Evolutionary conservation across 352 stramenopile genomes (phyloP).

Genomic region (Phytophthora cactorum): DNA sequence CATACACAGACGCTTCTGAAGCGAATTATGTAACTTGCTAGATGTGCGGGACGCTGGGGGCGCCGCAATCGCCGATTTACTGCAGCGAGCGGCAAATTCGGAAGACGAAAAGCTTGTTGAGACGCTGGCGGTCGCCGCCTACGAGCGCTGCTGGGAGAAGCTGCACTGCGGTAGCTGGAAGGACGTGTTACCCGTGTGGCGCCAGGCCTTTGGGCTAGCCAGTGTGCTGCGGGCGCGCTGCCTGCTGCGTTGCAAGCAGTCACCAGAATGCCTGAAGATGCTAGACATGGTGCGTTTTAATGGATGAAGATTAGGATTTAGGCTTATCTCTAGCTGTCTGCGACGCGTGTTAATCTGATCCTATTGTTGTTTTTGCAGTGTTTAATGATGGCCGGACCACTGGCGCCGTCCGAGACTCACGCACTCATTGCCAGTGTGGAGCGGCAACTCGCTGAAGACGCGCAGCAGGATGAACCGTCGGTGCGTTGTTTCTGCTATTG

Average conservation of each 20-base stretch:
- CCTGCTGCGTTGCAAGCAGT: slow-evolving; percentile 30
- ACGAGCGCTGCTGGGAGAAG: slow-evolving; percentile 74
- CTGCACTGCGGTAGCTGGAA: slow-evolving; percentile 83
- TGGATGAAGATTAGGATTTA: slow-evolving; percentile 8
- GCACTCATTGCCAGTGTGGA: slow-evolving; percentile 52
- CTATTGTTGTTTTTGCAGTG: slow-evolving; percentile 33
- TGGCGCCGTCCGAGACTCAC: slow-evolving; percentile 51
- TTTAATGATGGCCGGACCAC: slow-evolving; percentile 79
- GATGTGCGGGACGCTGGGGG: slow-evolving; percentile 52
- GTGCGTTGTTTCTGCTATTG: slow-evolving; percentile 12
- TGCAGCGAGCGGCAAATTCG: slow-evolving; percentile 35
- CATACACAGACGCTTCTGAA: background rate
- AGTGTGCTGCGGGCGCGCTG: slow-evolving; percentile 57
- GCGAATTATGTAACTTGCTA: slow-evolving; percentile 13
- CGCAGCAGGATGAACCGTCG: background rate
- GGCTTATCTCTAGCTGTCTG: background rate
- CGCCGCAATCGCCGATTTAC: slow-evolving; percentile 48
- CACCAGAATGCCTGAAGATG: slow-evolving; percentile 43
- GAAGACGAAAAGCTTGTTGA: slow-evolving; percentile 8
- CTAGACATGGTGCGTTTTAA: slow-evolving; percentile 66
- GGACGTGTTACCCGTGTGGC: slow-evolving; percentile 57
- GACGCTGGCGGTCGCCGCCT: slow-evolving; percentile 38
- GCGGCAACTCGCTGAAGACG: slow-evolving; percentile 16
- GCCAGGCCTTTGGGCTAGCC: slow-evolving; percentile 63
- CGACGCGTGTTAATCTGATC: background rate